A percentile compares a stretch with the other conserved stretches of the same genome.
Conservation (phyloP, 2,329 filamentous ascomycete genomes). For the Colletotrichum limetticola region DNA sequence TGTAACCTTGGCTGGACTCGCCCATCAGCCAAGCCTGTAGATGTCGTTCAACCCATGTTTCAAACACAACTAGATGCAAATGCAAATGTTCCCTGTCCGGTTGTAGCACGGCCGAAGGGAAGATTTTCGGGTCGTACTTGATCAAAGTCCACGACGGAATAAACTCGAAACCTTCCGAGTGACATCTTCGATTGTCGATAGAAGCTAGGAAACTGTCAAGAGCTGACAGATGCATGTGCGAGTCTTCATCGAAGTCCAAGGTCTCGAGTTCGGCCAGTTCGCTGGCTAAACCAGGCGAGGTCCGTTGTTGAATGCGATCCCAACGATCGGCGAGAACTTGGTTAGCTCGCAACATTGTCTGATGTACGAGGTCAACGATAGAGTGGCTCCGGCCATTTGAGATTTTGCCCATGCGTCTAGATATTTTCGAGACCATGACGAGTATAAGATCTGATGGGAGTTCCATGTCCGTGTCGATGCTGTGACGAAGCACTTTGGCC, state of each 20-base stretch:
- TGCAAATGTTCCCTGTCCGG: not conserved
- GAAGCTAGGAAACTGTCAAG: slow-evolving; percentile 1
- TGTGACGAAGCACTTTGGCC: slow-evolving; percentile 44
- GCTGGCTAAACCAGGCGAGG: not conserved
- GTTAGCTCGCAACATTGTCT: not conserved
- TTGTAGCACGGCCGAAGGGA: not conserved
- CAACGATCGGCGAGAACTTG: not conserved
- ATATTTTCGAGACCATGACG: slow-evolving; percentile 56
- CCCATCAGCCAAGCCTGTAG: not conserved
- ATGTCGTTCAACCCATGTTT: slow-evolving; percentile 52
- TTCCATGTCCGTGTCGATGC: slow-evolving; percentile 15
- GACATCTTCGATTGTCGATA: not conserved
- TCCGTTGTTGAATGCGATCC: not conserved
- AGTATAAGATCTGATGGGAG: slow-evolving; percentile 45
- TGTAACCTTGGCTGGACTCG: not conserved
- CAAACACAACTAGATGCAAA: slow-evolving; percentile 46
- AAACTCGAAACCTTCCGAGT: not conserved
- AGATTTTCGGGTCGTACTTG: not conserved
- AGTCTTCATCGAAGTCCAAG: slow-evolving; percentile 36
- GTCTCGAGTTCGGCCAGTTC: not conserved
- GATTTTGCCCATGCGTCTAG: slow-evolving; percentile 54
- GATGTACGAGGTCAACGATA: not conserved
- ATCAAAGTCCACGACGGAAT: not conserved
- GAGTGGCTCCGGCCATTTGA: slow-evolving; percentile 8
- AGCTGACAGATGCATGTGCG: slow-evolving; percentile 2